phyloP scores from a whole-genome alignment of 2,329 filamentous ascomycete genomes.

The Colletotrichum sp. region DNA sequence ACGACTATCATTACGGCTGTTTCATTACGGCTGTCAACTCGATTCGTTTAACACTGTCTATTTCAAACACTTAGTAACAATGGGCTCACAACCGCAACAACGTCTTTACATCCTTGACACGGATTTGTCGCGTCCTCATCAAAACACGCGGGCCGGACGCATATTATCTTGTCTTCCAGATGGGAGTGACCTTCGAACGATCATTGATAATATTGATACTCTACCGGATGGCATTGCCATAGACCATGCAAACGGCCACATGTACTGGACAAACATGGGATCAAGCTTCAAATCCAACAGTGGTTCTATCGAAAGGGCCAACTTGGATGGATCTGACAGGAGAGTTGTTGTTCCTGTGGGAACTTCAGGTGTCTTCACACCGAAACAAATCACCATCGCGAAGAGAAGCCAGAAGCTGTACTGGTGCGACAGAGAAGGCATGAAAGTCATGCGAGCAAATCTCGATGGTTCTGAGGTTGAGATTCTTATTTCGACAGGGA shows the following conservation, averaged over 20 bases:
- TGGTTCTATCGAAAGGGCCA: conserved; percentile 4
- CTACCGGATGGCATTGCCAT: neutral
- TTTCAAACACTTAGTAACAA: neutral
- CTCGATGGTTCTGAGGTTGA: neutral
- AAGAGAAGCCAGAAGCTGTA: neutral
- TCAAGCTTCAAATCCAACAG: neutral
- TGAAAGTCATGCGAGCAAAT: conserved; percentile 7
- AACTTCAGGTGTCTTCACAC: neutral
- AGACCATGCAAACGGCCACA: neutral
- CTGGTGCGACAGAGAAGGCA: conserved; percentile 6
- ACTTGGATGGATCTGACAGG: neutral
- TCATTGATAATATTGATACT: neutral
- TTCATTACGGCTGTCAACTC: neutral
- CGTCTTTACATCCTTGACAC: conserved; percentile 9
- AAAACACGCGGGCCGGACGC: neutral
- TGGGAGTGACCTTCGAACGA: neutral
- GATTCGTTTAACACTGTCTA: neutral
- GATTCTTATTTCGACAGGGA: neutral
- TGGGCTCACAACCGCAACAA: neutral
- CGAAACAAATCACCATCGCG: conserved; percentile 6
- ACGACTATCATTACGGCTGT: neutral
- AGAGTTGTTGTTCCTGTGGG: neutral
- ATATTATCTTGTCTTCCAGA: neutral
- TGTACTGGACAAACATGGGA: conserved; percentile 14
- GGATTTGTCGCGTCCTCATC: neutral